Evolutionary conservation across 2,329 filamentous ascomycete genomes (phyloP), one percentile per base, ranked within the genome.

Genomic region (Colletotrichum brevisporum): DNA sequence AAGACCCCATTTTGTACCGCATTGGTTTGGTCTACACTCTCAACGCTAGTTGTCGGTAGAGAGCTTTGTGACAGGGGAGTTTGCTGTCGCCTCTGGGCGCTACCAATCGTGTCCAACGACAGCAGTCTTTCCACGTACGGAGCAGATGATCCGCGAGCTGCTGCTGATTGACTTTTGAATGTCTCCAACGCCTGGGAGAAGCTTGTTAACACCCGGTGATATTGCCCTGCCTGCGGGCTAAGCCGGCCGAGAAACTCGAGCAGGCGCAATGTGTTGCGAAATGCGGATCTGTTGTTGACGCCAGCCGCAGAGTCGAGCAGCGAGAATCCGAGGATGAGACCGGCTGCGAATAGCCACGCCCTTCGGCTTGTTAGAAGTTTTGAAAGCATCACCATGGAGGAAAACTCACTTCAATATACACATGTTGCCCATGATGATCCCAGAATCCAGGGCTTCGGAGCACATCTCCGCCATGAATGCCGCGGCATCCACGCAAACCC

Each of bases 391-490:
- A 41, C 26, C 6, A 41, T 6, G 0, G 6, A 16, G 26, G 4
- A 21, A 1, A 31, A 0, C 6, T 76, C 76, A 88, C 87, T 89
- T 90, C 63, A 90, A 77, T 5, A 90, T 84, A 47, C 85, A 87
- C 87, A 89, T 88, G 63, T 89, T 89, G 9, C 81, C 82, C 13
- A 86, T 77, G 0, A 89, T 74, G 0, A 86, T 58, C 0, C 79
- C 77, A 2, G 83, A 80, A 9, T 80, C 80, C 12, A 83, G 76
- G 1, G 85, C 82, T 62, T 88, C 83, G 21, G 81, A 73, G 57
- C 86, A 88, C 18, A 85, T 86, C 58, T 89, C 85, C 1, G 85
- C 82, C 75, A 89, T 82, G 64, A 85, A 88, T 2, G 85, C 80
- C 0, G 87, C 87, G 0, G 87, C 85, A 62, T 89, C 85, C 0